Conservation (phyloP, 345 rosid species). For the Salix arbutifolia region DNA sequence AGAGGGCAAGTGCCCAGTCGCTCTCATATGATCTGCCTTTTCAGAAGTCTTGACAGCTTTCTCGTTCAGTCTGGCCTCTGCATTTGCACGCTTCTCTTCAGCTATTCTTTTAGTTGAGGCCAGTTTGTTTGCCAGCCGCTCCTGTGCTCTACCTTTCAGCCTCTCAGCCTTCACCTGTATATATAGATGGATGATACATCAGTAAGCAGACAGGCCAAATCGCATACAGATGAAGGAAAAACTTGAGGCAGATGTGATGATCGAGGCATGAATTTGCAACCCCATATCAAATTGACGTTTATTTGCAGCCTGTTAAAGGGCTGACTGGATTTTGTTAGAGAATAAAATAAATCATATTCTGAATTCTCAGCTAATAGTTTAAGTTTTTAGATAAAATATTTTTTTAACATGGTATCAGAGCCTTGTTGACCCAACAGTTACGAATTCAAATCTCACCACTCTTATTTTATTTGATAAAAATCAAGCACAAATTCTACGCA, state of each 20-base stretch:
- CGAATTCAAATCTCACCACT: no score
- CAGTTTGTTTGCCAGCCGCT: slow-evolving; percentile 57
- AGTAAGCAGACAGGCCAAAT: background rate
- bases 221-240: background rate
- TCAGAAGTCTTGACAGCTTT: slow-evolving; percentile 71
- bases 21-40: slow-evolving; percentile 73
- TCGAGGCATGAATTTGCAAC: background rate
- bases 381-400: no score
- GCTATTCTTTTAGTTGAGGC: slow-evolving; percentile 73
- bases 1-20: slow-evolving; percentile 81
- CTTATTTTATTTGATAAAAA: no score
- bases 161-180: slow-evolving; percentile 76
- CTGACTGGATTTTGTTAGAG: no score
- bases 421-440: no score
- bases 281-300: background rate
- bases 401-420: no score
- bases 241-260: background rate
- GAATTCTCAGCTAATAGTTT: rapidly evolving
- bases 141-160: slow-evolving; percentile 82
- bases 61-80: slow-evolving; percentile 74
- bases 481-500: no score
- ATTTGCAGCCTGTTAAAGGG: no score
- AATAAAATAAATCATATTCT: no score
- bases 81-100: slow-evolving; percentile 80
- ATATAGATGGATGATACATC: background rate